Conservation (phyloP, 345 rosid species). For the Euphorbia pulcherrima region DNA sequence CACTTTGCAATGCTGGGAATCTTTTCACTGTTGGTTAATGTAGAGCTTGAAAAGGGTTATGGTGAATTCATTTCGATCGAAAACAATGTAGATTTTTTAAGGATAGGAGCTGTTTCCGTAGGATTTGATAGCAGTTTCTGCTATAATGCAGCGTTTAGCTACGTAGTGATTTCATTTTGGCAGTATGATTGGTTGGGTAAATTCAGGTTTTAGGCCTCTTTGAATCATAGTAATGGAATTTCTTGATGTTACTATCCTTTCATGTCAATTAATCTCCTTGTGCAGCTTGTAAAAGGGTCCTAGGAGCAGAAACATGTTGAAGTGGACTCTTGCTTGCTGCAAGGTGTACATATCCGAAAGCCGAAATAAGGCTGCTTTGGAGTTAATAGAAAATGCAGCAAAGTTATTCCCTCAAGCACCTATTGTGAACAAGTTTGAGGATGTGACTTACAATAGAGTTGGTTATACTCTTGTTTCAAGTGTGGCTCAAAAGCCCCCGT, state of each 20-base stretch:
- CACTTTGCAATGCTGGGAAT: not conserved
- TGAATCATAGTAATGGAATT: conserved; percentile 28
- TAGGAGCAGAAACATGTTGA: conserved; percentile 48
- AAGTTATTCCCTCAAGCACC: conserved; percentile 60
- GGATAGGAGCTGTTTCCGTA: not conserved
- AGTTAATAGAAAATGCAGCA: conserved; percentile 60
- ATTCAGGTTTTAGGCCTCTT: conserved; percentile 24
- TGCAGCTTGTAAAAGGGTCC: conserved; percentile 30
- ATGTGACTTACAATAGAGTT: conserved; percentile 67
- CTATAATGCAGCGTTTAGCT: too few relatives aligned
- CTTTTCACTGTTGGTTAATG: not conserved
- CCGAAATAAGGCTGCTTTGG: conserved; percentile 60
- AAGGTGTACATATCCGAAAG: conserved; percentile 84
- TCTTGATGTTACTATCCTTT: conserved; percentile 20
- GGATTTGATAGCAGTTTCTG: not conserved
- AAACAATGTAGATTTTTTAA: not conserved
- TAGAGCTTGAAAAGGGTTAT: not conserved
- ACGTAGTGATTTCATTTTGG: not conserved
- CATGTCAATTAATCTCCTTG: conserved; percentile 19
- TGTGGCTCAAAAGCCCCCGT: conserved; percentile 27
- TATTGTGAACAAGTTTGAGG: conserved; percentile 77
- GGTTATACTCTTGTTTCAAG: conserved; percentile 74
- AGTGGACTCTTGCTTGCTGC: conserved; percentile 69
- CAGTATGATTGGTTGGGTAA: not conserved
- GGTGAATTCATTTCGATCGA: not conserved